Evolutionary conservation across 768 basidiomycete species (phyloP).

Genomic region (Roridomyces roridus): DNA sequence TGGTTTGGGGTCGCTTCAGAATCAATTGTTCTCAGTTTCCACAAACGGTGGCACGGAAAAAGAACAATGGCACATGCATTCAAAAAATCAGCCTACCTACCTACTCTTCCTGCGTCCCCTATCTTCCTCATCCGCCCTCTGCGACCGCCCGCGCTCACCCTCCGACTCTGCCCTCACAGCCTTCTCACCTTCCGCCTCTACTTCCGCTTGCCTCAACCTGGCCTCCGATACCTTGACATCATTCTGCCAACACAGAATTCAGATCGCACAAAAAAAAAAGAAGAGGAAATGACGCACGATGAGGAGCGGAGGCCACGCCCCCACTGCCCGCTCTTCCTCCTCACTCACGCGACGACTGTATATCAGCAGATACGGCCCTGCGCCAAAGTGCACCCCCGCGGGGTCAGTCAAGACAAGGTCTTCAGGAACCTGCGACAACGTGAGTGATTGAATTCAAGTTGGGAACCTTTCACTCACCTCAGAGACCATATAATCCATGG

Average conservation of each 20-base stretch:
- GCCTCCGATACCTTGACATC: background rate
- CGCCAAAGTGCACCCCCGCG: conserved; percentile 73
- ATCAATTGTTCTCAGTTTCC: no score
- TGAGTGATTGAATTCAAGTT: background rate
- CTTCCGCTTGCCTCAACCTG: no score
- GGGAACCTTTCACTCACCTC: conserved; percentile 49
- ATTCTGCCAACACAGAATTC: background rate
- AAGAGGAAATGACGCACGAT: conserved; percentile 4
- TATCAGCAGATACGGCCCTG: conserved; percentile 81
- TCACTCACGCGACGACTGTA: conserved; percentile 51
- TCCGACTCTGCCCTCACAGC: no score
- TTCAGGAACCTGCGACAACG: conserved; percentile 75
- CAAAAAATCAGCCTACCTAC: no score
- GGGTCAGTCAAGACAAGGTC: conserved; percentile 71
- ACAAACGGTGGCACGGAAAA: no score
- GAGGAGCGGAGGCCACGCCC: conserved; percentile 13
- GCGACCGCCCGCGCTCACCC: no score
- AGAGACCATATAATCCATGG: conserved; percentile 69
- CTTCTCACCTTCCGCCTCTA: no score
- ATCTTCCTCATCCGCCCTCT: no score
- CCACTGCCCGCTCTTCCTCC: conserved; percentile 1
- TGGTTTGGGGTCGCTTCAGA: no score
- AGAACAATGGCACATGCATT: no score
- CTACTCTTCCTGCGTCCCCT: no score
- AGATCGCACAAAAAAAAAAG: conserved; percentile 10